Conservation (phyloP, 2,329 filamentous ascomycete genomes). For the Neofusicoccum umdonicola region DNA sequence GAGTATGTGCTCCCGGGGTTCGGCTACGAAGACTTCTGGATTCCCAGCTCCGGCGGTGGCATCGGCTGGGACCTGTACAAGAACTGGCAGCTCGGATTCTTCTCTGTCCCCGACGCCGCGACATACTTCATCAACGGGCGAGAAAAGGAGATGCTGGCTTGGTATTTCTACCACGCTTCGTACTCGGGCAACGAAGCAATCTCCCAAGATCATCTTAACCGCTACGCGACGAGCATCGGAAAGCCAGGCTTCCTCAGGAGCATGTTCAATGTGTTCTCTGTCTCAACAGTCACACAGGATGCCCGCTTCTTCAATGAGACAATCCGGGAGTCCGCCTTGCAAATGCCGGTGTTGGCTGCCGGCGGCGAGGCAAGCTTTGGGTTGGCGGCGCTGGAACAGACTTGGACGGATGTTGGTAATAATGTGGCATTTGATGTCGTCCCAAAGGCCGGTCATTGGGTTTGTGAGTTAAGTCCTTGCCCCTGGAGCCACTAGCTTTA, state of each 20-base stretch:
- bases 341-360: slow-evolving; percentile 32
- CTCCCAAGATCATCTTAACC: slow-evolving; percentile 39
- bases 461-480: slow-evolving; percentile 23
- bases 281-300: slow-evolving; percentile 37
- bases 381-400: slow-evolving; percentile 20
- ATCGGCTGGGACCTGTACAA: slow-evolving; percentile 41
- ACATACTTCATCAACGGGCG: slow-evolving; percentile 46
- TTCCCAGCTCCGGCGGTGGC: slow-evolving; percentile 23
- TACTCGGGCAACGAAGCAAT: slow-evolving; percentile 43
- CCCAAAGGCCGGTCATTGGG: slow-evolving; percentile 42
- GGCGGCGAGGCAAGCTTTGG: slow-evolving; percentile 38
- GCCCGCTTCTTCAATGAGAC: slow-evolving; percentile 36
- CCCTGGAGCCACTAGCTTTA: no score
- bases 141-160: slow-evolving; percentile 44
- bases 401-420: slow-evolving; percentile 24
- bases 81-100: slow-evolving; percentile 41
- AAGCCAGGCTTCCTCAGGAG: slow-evolving; percentile 46
- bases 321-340: slow-evolving; percentile 26
- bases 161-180: slow-evolving; percentile 48
- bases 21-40: slow-evolving; percentile 33
- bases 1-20: slow-evolving; percentile 47
- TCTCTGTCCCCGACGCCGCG: slow-evolving; percentile 47
- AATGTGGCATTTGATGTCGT: slow-evolving; percentile 32
- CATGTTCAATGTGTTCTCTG: slow-evolving; percentile 36
- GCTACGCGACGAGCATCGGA: slow-evolving; percentile 40